These are phyloP conservation scores for Tricholoma sp. DNA, from an alignment of 768 basidiomycete species.

Conservation along the genomic window DNA sequence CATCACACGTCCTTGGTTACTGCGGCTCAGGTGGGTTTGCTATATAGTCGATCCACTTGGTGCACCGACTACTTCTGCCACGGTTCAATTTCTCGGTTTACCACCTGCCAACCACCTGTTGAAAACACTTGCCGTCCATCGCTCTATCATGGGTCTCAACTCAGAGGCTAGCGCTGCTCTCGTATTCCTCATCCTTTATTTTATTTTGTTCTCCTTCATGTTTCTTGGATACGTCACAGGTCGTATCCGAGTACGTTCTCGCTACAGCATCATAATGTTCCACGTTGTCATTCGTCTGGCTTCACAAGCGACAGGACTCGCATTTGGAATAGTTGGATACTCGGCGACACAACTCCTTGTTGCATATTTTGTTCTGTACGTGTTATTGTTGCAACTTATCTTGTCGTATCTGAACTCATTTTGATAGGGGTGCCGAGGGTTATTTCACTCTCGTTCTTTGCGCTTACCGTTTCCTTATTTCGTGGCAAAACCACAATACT, in stretches of 20 bases:
- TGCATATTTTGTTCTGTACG: constrained; percentile 25
- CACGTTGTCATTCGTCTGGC: constrained; percentile 29
- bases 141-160: constrained; percentile 12
- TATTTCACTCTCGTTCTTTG: constrained; percentile 30
- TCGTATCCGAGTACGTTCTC: constrained; percentile 24
- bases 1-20: background rate
- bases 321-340: constrained; percentile 28
- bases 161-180: constrained; percentile 26
- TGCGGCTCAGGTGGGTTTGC: background rate
- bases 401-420: background rate
- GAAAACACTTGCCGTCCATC: background rate
- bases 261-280: constrained; percentile 27
- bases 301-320: constrained; percentile 30
- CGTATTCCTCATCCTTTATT: constrained; percentile 28
- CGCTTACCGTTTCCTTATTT: constrained; percentile 29
- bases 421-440: constrained; percentile 22
- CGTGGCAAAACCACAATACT: constrained; percentile 31
- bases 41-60: background rate
- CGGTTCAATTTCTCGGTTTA: background rate
- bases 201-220: constrained; percentile 24
- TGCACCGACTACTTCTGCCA: background rate
- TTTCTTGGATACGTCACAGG: constrained; percentile 22
- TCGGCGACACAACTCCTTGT: constrained; percentile 22
- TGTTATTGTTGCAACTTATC: background rate
- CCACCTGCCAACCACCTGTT: background rate